Evolutionary conservation across 2,329 filamentous ascomycete genomes (phyloP), one percentile per base, ranked within the genome.

Genomic region (Diaporthe ilicicola): DNA sequence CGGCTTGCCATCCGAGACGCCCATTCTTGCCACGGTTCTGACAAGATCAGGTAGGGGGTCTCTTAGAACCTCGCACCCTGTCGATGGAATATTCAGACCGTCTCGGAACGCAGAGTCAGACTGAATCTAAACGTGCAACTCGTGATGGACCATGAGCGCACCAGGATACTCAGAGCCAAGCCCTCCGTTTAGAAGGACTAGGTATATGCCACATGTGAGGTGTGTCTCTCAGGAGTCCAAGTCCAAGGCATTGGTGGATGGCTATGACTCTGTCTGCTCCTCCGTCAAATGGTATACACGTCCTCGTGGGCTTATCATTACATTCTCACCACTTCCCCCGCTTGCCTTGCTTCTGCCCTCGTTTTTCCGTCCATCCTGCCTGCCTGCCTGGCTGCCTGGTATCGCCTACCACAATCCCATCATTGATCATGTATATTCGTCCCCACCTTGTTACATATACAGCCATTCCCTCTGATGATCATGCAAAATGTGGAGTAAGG

Each of bases 371-470:
- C 54, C 27, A 13, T 29, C 55, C 48, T 55, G 37, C 67, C 53
- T 61, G 65, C 27, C 50, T 34, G 42, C 55, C 68, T 62, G 61
- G 61, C n/a, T n/a, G n/a, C 55, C 68, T 62, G 61, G 61, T 70
- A 62, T 67, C 53, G 66, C n/a, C 46, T 27, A 48, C 62, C 53
- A 53, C 54, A 44, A 29, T 54, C 48, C 50, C 70, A 27, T 70
- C 70, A 22, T 72, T 53, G 70, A 55, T 70, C 70, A 61, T 72
- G 67, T 62, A 62, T 67, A 61, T 68, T 70, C 67, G 53, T 70
- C 54, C 59, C 67, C 53, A 54, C 64, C 68, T 70, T 56, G 54
- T 50, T 72, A 72, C 67, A 72, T 59, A 67, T 67, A 70, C 62
- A 70, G 69, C 51, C 53, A 51, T 50, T 64, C 53, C 39, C 53